Evolutionary conservation across 1,284 basidiomycete species (phyloP).

Genomic region (Taiwanofungus camphoratus): DNA sequence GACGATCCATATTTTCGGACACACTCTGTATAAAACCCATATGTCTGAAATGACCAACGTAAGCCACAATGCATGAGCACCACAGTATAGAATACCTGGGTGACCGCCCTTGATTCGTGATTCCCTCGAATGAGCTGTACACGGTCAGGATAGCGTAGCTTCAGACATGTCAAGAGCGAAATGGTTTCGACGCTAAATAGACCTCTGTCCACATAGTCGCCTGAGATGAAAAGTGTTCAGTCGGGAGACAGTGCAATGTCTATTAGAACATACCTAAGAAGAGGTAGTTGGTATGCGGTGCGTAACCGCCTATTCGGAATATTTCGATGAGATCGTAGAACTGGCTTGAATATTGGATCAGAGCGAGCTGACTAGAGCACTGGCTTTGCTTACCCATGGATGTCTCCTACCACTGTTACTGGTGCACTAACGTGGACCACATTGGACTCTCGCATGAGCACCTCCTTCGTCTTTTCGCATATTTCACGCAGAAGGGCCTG

Average conservation of each 20-base stretch:
- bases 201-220: slow-evolving; percentile 97
- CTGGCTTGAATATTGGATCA: slow-evolving; percentile 59
- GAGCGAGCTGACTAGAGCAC: slow-evolving; percentile 10
- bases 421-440: slow-evolving; percentile 97
- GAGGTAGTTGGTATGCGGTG: slow-evolving; percentile 95
- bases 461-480: slow-evolving; percentile 98
- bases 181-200: slow-evolving; percentile 99
- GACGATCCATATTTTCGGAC: slow-evolving; percentile 95
- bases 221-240: slow-evolving; percentile 35
- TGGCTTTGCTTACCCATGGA: slow-evolving; percentile 80
- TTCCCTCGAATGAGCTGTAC: slow-evolving; percentile 98
- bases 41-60: slow-evolving; percentile 68
- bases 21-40: slow-evolving; percentile 99
- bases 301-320: slow-evolving; percentile 96
- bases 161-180: slow-evolving; percentile 93
- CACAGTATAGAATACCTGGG: slow-evolving; percentile 76
- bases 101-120: slow-evolving; percentile 97
- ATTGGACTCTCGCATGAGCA: slow-evolving; percentile 98
- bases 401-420: slow-evolving; percentile 99
- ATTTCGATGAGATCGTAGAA: slow-evolving; percentile 99
- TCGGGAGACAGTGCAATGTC: slow-evolving; percentile 8
- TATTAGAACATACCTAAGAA: slow-evolving; percentile 72
- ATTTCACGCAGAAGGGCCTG: slow-evolving; percentile 92
- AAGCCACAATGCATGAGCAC: slow-evolving; percentile 21
- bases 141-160: slow-evolving; percentile 94